phyloP scores from a whole-genome alignment of 2,329 filamentous ascomycete species.

The Colletotrichum siamense region DNA sequence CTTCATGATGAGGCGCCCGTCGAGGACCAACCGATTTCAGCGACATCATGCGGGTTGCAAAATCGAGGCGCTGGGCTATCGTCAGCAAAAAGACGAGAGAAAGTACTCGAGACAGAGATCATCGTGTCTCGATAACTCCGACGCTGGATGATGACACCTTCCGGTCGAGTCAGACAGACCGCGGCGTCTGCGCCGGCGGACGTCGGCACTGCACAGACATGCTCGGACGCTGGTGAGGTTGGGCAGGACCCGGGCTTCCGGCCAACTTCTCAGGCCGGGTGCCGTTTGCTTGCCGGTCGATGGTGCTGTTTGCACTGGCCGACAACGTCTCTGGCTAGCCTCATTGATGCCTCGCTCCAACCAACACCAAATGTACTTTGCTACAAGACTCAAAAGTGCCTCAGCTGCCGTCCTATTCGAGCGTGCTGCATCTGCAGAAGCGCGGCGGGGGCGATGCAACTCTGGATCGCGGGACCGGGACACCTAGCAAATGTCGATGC shows the following conservation, averaged over 20 bases:
- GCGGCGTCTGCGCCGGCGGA: not conserved
- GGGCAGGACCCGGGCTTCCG: not conserved
- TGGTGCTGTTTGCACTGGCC: not conserved
- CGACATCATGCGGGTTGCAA: not conserved
- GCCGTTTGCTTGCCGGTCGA: not conserved
- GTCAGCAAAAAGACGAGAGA: not conserved
- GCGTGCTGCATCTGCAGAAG: slow-evolving; percentile 3
- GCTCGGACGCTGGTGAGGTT: not conserved
- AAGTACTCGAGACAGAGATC: not conserved
- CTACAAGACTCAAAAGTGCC: not conserved
- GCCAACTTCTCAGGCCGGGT: not conserved
- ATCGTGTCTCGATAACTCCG: not conserved
- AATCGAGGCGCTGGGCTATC: not conserved
- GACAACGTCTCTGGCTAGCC: not conserved
- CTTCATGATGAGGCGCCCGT: not conserved
- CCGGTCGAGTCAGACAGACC: not conserved
- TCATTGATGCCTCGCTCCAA: not conserved
- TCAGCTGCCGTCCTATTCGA: not conserved
- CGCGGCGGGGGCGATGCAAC: slow-evolving; percentile 2
- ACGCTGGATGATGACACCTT: not conserved
- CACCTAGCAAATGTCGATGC: not conserved
- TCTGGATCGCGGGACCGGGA: slow-evolving; percentile 2
- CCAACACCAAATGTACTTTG: not conserved
- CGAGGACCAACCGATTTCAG: not conserved
- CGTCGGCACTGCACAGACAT: not conserved